Conservation (phyloP, 495 filamentous ascomycete genomes). For the Penicillium nucicola region DNA sequence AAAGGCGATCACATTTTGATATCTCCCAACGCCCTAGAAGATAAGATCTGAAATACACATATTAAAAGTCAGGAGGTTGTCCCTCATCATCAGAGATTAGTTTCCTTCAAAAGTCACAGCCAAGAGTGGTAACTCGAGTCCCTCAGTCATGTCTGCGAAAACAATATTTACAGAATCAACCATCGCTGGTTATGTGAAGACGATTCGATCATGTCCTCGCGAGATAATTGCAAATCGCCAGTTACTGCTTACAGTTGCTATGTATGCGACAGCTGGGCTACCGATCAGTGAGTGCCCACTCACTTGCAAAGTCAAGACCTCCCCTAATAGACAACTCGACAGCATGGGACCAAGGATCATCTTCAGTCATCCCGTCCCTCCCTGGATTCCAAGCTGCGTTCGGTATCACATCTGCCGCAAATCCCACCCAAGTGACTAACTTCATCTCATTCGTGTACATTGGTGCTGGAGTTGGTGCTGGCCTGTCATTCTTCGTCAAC, state of each 20-base stretch:
- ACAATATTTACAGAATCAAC: too few relatives aligned
- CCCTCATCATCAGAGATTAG: too few relatives aligned
- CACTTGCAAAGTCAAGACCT: neutral
- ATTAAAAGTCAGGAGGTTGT: too few relatives aligned
- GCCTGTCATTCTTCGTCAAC: conserved; percentile 16
- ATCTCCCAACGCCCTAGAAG: too few relatives aligned
- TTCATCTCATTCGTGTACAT: conserved; percentile 20
- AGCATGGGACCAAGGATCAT: conserved; percentile 17
- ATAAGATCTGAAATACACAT: too few relatives aligned
- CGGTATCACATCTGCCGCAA: conserved; percentile 8
- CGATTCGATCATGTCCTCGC: neutral
- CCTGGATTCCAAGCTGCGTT: conserved; percentile 6
- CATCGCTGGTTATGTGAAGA: too few relatives aligned
- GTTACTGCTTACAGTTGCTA: conserved; percentile 4
- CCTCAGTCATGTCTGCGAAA: too few relatives aligned
- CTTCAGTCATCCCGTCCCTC: conserved; percentile 8
- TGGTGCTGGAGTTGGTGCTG: conserved; percentile 13
- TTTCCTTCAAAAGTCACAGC: too few relatives aligned
- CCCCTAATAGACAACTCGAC: neutral
- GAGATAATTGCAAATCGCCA: conserved; percentile 7
- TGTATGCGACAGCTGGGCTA: conserved; percentile 9
- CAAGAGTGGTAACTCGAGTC: too few relatives aligned
- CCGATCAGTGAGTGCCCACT: conserved; percentile 4
- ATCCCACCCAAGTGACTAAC: conserved; percentile 7
- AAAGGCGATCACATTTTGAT: too few relatives aligned